Evolutionary conservation across 140 eudicot species (phyloP).

Genomic region (Erigeron philadelphicus): DNA sequence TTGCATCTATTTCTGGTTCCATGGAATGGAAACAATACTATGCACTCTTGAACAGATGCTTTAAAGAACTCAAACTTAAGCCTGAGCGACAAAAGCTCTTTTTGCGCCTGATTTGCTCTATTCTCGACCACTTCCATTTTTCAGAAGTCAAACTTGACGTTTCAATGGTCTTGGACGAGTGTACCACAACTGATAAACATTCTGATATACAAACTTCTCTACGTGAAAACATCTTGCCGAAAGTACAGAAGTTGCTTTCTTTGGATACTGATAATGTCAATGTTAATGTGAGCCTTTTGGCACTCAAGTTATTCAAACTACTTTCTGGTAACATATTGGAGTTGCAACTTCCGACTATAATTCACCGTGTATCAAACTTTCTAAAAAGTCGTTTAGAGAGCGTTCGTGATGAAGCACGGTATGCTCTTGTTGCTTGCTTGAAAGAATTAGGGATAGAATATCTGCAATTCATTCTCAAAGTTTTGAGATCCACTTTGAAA

Average conservation of each 20-base stretch:
- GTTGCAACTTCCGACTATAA: conserved; percentile 57
- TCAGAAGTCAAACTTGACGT: conserved; percentile 11
- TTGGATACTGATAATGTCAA: conserved; percentile 65
- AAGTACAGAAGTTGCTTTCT: conserved; percentile 55
- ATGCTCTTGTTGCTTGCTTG: conserved; percentile 77
- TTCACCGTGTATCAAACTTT: conserved; percentile 77
- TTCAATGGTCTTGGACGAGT: conserved; percentile 14
- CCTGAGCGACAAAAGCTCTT: conserved; percentile 65
- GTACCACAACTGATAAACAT: conserved; percentile 14
- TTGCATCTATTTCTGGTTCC: conserved; percentile 60
- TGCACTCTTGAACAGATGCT: conserved; percentile 54
- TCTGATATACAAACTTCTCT: conserved; percentile 50
- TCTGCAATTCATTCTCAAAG: conserved; percentile 62
- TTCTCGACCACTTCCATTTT: conserved; percentile 68
- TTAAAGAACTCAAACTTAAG: conserved; percentile 51
- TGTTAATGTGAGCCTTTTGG: conserved; percentile 61
- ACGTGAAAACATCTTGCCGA: conserved; percentile 46
- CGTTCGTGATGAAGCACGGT: conserved; percentile 81
- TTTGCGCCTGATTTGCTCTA: conserved; percentile 55
- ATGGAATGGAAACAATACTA: conserved; percentile 72
- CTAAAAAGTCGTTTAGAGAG: conserved; percentile 69
- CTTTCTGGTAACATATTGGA: conserved; percentile 66
- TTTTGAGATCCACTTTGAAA: conserved; percentile 58
- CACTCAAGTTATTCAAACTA: conserved; percentile 66
- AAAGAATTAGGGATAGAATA: conserved; percentile 80